phyloP scores from a whole-genome alignment of 208 protist genomes.

The Phytomonas francai region DNA sequence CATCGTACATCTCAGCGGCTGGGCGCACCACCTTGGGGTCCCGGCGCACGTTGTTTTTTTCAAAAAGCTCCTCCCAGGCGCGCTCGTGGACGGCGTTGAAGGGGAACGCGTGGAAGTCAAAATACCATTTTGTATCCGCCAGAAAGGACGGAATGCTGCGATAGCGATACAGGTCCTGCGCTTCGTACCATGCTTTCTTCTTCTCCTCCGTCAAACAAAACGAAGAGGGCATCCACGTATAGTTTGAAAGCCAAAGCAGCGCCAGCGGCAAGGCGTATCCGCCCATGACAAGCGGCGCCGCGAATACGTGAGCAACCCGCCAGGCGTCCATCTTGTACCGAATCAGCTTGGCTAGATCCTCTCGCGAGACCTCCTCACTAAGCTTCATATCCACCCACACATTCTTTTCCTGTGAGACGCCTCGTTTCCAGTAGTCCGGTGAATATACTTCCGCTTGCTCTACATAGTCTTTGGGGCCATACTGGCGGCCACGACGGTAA shows the following conservation, averaged over 20 bases:
- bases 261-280: constrained; percentile 71
- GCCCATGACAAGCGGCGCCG: constrained; percentile 43
- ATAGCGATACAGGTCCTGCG: constrained; percentile 89
- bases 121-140: constrained; percentile 86
- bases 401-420: constrained; percentile 82
- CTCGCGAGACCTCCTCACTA: constrained; percentile 73
- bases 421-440: constrained; percentile 83
- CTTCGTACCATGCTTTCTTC: constrained; percentile 69
- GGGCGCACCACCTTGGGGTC: constrained; percentile 71
- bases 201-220: constrained; percentile 61
- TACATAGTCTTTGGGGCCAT: constrained; percentile 65
- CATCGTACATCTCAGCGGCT: constrained; percentile 87
- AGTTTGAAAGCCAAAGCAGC: constrained; percentile 83
- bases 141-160: constrained; percentile 80
- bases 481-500: constrained; percentile 65
- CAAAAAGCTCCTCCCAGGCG: constrained; percentile 87
- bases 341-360: constrained; percentile 80
- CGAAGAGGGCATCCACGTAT: constrained; percentile 77
- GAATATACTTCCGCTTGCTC: constrained; percentile 77
- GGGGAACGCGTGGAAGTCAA: constrained; percentile 82
- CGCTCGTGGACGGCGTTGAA: constrained; percentile 71
- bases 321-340: constrained; percentile 82
- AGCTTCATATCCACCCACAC: constrained; percentile 90
- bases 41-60: constrained; percentile 89
- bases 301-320: constrained; percentile 61